Evolutionary conservation across 2,329 filamentous ascomycete species (phyloP).

Genomic region (Taxawa tesnikishii): DNA sequence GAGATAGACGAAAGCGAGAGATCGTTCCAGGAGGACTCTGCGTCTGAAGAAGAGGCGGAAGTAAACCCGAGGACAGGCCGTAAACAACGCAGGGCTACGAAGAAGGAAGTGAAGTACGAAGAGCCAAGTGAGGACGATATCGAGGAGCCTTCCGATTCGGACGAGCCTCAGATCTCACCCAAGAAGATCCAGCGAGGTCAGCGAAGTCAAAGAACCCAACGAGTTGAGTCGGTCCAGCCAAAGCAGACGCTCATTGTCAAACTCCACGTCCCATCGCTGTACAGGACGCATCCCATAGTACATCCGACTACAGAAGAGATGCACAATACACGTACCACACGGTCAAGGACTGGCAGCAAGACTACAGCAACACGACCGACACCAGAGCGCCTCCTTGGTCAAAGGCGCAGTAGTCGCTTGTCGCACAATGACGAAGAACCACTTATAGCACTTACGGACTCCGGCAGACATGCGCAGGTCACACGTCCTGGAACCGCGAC

Average conservation of each 20-base stretch:
- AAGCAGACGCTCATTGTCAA: constrained; percentile 26
- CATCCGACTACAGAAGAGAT: too few relatives aligned
- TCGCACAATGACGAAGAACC: constrained; percentile 45
- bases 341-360: constrained; percentile 21
- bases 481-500: constrained; percentile 43
- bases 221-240: too few relatives aligned
- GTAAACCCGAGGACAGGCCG: constrained; percentile 44
- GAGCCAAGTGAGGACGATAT: constrained; percentile 35
- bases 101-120: constrained; percentile 43
- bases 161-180: constrained; percentile 2
- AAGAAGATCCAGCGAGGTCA: constrained; percentile 16
- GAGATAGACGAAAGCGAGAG: constrained; percentile 27
- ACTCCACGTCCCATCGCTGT: constrained; percentile 22
- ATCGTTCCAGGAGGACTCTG: constrained; percentile 29
- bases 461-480: constrained; percentile 43
- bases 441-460: constrained; percentile 45
- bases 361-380: not conserved
- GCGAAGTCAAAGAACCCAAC: too few relatives aligned
- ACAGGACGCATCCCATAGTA: too few relatives aligned
- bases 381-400: constrained; percentile 3
- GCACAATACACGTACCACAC: constrained; percentile 16
- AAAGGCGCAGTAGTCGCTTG: constrained; percentile 45
- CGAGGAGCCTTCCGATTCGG: constrained; percentile 15
- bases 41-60: constrained; percentile 34
- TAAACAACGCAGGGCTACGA: constrained; percentile 42